Conservation (phyloP, 1,284 basidiomycete genomes). For the Agroathelia rolfsii region DNA sequence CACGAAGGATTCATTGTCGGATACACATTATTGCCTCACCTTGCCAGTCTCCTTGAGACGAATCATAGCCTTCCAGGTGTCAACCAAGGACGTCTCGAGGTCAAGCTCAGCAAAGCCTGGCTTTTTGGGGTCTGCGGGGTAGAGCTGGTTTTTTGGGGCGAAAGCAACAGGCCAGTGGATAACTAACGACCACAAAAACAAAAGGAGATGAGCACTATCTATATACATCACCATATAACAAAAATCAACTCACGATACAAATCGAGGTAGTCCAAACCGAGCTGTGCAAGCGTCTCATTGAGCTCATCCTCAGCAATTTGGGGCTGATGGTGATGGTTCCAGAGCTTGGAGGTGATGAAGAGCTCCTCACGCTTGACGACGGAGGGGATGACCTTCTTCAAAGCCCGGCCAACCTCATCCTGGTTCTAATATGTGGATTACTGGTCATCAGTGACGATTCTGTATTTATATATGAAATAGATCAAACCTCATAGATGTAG, state of each 20-base stretch:
- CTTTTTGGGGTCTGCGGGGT: slow-evolving; percentile 39
- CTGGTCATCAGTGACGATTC: too few species aligned
- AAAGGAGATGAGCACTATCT: slow-evolving; percentile 1
- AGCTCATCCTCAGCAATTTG: slow-evolving; percentile 63
- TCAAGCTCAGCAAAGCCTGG: slow-evolving; percentile 47
- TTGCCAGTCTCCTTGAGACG: slow-evolving; percentile 40
- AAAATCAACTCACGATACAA: slow-evolving; percentile 47
- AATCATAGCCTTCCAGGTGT: slow-evolving; percentile 81
- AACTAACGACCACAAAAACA: slow-evolving; percentile 29
- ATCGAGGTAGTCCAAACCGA: slow-evolving; percentile 71
- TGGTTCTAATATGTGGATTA: slow-evolving; percentile 69
- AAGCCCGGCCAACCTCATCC: slow-evolving; percentile 60
- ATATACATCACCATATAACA: slow-evolving; percentile 2
- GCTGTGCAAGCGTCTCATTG: slow-evolving; percentile 61
- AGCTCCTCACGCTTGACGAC: slow-evolving; percentile 77
- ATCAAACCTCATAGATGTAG: too few species aligned
- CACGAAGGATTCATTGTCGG: not conserved
- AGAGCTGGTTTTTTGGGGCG: slow-evolving; percentile 46
- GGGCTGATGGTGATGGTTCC: slow-evolving; percentile 62
- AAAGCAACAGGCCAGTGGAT: slow-evolving; percentile 88
- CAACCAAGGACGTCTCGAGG: slow-evolving; percentile 48
- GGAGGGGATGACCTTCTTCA: slow-evolving; percentile 71
- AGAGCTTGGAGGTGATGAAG: slow-evolving; percentile 78
- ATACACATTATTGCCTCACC: slow-evolving; percentile 14
- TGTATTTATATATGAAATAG: too few species aligned